Percentiles rank a stretch among this genome's conserved stretches.
Evolutionary conservation across 2,329 filamentous ascomycete species (phyloP).

Genomic region (Clarireedia monteithiana): DNA sequence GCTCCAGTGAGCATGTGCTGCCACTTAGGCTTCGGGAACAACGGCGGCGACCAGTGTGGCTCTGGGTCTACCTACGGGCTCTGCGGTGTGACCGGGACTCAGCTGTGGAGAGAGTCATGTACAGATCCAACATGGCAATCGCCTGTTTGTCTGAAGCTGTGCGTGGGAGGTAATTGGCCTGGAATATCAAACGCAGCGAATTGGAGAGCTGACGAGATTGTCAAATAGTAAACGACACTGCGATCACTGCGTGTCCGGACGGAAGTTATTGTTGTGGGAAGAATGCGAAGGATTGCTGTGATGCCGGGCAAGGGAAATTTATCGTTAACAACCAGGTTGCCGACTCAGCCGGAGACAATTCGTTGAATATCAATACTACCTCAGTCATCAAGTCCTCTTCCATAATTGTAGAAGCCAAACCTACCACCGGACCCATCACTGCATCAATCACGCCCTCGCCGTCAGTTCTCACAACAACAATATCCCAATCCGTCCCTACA

Average conservation of each 20-base stretch:
- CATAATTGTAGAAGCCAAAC: background rate
- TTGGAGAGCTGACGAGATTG: background rate
- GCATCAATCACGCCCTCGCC: too few species aligned
- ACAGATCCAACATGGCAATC: conserved; percentile 7
- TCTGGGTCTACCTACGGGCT: conserved; percentile 7
- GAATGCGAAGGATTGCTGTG: conserved; percentile 1
- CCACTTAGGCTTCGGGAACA: background rate
- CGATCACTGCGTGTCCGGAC: conserved; percentile 2
- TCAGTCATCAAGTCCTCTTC: background rate
- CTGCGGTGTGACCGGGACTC: conserved; percentile 3
- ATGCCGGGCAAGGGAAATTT: background rate
- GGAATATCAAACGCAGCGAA: background rate
- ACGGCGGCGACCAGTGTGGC: conserved; percentile 3
- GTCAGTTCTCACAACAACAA: too few species aligned
- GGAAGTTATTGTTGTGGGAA: conserved; percentile 7
- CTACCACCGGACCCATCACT: too few species aligned
- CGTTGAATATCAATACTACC: background rate
- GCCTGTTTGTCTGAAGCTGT: conserved; percentile 1
- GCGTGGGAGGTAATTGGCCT: conserved; percentile 1
- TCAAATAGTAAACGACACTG: conserved; percentile 1
- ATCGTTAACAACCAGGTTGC: conserved; percentile 7
- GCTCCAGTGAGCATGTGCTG: conserved; percentile 8
- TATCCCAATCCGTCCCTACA: too few species aligned
- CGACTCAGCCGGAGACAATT: background rate
- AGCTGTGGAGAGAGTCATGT: conserved; percentile 9